Base-by-base conservation (phyloP, 805 yeast genomes). In the Debaryomyces tyrocola region DNA sequence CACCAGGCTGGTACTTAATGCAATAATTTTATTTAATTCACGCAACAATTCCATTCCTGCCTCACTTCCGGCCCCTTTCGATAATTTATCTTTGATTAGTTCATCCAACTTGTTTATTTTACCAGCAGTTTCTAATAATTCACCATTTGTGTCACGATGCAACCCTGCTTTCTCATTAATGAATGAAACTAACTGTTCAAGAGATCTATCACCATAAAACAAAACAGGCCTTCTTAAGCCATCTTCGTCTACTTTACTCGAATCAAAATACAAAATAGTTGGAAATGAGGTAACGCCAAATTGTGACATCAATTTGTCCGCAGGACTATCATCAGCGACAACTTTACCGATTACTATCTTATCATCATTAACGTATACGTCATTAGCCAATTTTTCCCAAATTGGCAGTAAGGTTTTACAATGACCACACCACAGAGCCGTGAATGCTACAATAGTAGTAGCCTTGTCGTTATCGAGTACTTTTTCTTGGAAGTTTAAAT, bases 351-450 rank as follows among this genome's bases (percentile, higher is more conserved):
- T 56, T 62, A 84, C 50, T 77, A 71, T 46, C 10, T 44, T 49
- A 15, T 65, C 53, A 48, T 79, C 75, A 29, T 63, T 75, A 17
- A 53, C 54, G 37, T 66, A 74, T 39, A 77, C 76, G 2, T 75
- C 64, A n/a, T 64, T 58, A 4, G 87, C 84, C 43, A 83, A 63
- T 41, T 64, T 50, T 37, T 71, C 76, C 69, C 80, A 79, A 8
- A 61, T 63, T 2, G 86, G 85, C 47, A 72, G 68, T 53, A 83
- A 64, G 15, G 66, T 62, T 60, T 77, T 71, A 66, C 88, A 83
- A 57, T 78, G 75, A 17, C 70, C 75, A 59, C 88, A 82, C 84
- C 85, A 78, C 34, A 75, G 69, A 12, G 85, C 81, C 4, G 87
- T 78, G 55, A 85, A 78, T 2, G 79, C 74, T 18, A 85, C 73